Percentiles rank a stretch among this genome's conserved stretches.
Evolutionary conservation across 2,329 filamentous ascomycete species (phyloP).

Genomic region (Alternaria triticimaculans): DNA sequence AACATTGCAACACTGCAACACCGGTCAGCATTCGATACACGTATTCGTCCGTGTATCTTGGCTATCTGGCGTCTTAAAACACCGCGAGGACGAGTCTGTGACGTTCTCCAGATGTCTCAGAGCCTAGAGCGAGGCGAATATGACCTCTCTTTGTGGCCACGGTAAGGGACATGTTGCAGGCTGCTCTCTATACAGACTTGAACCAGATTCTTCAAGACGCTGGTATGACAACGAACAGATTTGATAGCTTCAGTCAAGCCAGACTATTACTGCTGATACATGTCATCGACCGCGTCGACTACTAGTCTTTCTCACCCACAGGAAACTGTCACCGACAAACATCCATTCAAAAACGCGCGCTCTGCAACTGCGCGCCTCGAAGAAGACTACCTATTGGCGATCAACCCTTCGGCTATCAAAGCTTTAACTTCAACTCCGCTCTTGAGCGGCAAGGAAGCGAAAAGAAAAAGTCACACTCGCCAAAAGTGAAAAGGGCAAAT

Average conservation of each 20-base stretch:
- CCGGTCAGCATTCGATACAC: background rate
- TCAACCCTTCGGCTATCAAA: background rate
- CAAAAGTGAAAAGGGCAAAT: background rate
- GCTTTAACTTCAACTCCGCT: background rate
- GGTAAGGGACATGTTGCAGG: background rate
- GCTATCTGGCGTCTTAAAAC: background rate
- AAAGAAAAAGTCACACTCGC: background rate
- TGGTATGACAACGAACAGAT: background rate
- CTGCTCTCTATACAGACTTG: background rate
- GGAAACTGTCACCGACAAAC: background rate
- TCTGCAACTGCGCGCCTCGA: background rate
- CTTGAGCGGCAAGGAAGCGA: background rate
- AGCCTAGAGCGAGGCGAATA: background rate
- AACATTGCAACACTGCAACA: background rate
- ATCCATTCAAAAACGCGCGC: background rate
- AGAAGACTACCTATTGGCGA: background rate
- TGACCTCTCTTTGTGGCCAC: background rate
- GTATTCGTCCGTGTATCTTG: background rate
- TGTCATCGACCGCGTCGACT: background rate
- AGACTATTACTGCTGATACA: background rate
- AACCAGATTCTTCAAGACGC: background rate
- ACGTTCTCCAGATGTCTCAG: background rate
- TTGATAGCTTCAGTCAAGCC: background rate
- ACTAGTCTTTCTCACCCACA: background rate
- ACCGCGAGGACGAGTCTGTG: background rate